Evolutionary conservation across 495 filamentous ascomycete genomes (phyloP), one percentile per base, ranked within the genome.

Genomic region (Saxophila tyrrhenica): DNA sequence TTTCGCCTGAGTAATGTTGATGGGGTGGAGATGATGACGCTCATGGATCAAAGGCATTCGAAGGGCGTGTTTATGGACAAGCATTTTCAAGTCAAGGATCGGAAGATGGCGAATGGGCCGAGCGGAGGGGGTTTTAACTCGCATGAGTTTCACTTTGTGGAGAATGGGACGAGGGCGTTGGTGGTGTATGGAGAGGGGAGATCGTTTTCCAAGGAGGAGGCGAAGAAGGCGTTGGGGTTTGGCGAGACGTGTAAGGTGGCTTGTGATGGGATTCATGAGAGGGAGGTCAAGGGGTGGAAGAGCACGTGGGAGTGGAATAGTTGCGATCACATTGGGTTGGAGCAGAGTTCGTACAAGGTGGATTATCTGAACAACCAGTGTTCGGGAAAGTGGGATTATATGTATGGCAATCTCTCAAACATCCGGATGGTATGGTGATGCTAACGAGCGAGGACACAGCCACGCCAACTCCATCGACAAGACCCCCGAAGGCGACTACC

Each of bases 391-490:
- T 57, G 50, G 49, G 48, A 52, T n/a, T 48, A 52, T 19, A 22
- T 52, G 49, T n/a, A n/a, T n/a, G n/a, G n/a, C n/a, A n/a, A n/a
- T n/a, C 48, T n/a, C n/a, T n/a, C n/a, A n/a, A n/a, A n/a, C n/a
- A n/a, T n/a, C n/a, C n/a, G n/a, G n/a, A 23, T 32, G 51, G 23
- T 25, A n/a, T 39, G 10, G 11, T n/a, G 10, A 39, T 23, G 41
- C n/a, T n/a, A 16, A n/a, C n/a, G n/a, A n/a, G n/a, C n/a, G n/a
- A n/a, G n/a, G n/a, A 21, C 35, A 29, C 23, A 56, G 53, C 13
- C 62, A 64, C 38, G 46, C 62, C 19, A 64, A 64, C 32, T 48
- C 62, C 3, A 45, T 62, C 29, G 60, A 62, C 16, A 56, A 60
- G 32, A 39, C 24, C 50, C 24, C 39, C n/a, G 54, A 39, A 1